phyloP scores from a whole-genome alignment of 2,329 filamentous ascomycete species.

The Fusarium neocosmosporiellum region DNA sequence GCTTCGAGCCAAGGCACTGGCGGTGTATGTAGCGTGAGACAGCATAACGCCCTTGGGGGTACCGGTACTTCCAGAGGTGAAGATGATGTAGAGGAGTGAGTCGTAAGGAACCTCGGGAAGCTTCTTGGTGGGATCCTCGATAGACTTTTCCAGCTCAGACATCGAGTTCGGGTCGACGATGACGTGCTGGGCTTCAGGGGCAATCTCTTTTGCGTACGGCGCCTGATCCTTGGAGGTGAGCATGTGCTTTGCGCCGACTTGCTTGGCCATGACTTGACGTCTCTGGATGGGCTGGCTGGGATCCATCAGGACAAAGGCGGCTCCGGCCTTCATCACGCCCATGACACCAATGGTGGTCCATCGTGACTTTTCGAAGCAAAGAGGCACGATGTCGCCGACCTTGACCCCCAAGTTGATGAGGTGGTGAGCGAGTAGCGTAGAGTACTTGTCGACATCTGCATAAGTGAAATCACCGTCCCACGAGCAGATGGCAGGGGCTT shows the following conservation, averaged over 20 bases:
- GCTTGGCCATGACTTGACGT: slow-evolving; percentile 37
- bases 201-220: slow-evolving; percentile 28
- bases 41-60: slow-evolving; percentile 71
- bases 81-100: slow-evolving; percentile 66
- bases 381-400: slow-evolving; percentile 42
- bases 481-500: slow-evolving; percentile 43
- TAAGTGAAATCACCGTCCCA: slow-evolving; percentile 49
- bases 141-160: slow-evolving; percentile 24
- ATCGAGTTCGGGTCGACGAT: slow-evolving; percentile 28
- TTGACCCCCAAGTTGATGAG: slow-evolving; percentile 37
- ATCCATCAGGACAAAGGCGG: slow-evolving; percentile 48
- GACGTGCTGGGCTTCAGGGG: slow-evolving; percentile 31
- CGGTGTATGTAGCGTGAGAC: slow-evolving; percentile 59
- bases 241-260: slow-evolving; percentile 34
- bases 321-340: slow-evolving; percentile 49
- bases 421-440: slow-evolving; percentile 40
- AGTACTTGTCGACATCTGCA: slow-evolving; percentile 35
- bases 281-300: slow-evolving; percentile 39
- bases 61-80: slow-evolving; percentile 73
- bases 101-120: slow-evolving; percentile 55
- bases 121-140: slow-evolving; percentile 20
- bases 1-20: slow-evolving; percentile 45
- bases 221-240: slow-evolving; percentile 35
- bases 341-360: slow-evolving; percentile 47
- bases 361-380: slow-evolving; percentile 49